phyloP scores from a whole-genome alignment of 345 rosid genomes.

The Camelina laxa region DNA sequence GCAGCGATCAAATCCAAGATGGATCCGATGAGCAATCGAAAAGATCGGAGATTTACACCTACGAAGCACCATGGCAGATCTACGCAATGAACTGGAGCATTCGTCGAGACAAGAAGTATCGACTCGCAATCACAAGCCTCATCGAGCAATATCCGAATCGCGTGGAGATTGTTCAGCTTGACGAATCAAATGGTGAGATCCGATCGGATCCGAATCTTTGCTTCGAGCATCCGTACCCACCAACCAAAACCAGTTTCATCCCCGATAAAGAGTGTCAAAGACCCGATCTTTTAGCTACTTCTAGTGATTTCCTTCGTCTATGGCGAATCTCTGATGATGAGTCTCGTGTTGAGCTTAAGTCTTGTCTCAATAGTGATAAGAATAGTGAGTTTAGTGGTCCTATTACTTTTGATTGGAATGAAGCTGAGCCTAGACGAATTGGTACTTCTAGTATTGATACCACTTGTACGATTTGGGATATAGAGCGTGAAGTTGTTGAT shows the following conservation, averaged over 20 bases:
- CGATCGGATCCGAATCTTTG: slow-evolving; percentile 71
- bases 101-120: slow-evolving; percentile 91
- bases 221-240: slow-evolving; percentile 89
- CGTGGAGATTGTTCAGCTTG: slow-evolving; percentile 91
- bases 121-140: slow-evolving; percentile 87
- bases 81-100: slow-evolving; percentile 98
- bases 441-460: slow-evolving; percentile 94
- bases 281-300: slow-evolving; percentile 84
- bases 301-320: slow-evolving; percentile 86
- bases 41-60: slow-evolving; percentile 90
- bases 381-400: slow-evolving; percentile 94
- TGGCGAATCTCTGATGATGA: slow-evolving; percentile 76
- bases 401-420: slow-evolving; percentile 93
- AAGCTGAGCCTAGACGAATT: slow-evolving; percentile 88
- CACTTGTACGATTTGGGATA: slow-evolving; percentile 95
- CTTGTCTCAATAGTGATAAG: slow-evolving; percentile 72
- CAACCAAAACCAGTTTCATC: slow-evolving; percentile 81
- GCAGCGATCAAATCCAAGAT: slow-evolving; percentile 69
- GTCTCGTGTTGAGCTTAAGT: slow-evolving; percentile 68
- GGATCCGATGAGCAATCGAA: slow-evolving; percentile 86
- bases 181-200: slow-evolving; percentile 91
- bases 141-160: slow-evolving; percentile 76
- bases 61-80: slow-evolving; percentile 93
- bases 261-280: slow-evolving; percentile 90
- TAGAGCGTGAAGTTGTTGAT: slow-evolving; percentile 81